phyloP scores from a whole-genome alignment of 1,139 yeast species.

The Debaryomyces sp. region DNA sequence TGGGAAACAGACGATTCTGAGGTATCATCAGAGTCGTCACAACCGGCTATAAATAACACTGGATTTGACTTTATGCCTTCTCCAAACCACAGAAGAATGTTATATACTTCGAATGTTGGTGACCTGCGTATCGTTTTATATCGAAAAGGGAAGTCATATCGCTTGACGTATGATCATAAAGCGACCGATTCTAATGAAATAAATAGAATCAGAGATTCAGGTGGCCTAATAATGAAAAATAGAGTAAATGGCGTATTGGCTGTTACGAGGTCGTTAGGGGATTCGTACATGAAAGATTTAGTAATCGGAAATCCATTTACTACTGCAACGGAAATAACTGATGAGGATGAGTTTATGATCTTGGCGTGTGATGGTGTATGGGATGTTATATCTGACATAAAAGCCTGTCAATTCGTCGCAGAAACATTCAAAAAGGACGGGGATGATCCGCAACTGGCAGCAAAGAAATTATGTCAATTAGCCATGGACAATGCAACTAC shows the following conservation, averaged over 20 bases:
- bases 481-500: slow-evolving; percentile 84
- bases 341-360: slow-evolving; percentile 71
- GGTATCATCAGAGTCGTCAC: slow-evolving; percentile 14
- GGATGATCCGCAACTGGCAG: slow-evolving; percentile 62
- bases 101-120: slow-evolving; percentile 95
- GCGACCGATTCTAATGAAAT: slow-evolving; percentile 83
- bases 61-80: slow-evolving; percentile 50
- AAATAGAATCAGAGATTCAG: slow-evolving; percentile 71
- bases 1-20: slow-evolving; percentile 65
- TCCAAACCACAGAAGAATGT: slow-evolving; percentile 60
- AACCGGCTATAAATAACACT: slow-evolving; percentile 5
- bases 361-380: slow-evolving; percentile 95
- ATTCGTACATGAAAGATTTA: slow-evolving; percentile 83
- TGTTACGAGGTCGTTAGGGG: slow-evolving; percentile 94
- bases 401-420: slow-evolving; percentile 73
- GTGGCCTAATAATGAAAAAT: slow-evolving; percentile 87
- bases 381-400: slow-evolving; percentile 86
- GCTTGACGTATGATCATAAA: slow-evolving; percentile 92
- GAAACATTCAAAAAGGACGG: slow-evolving; percentile 42
- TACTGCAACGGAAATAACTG: slow-evolving; percentile 74
- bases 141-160: slow-evolving; percentile 70
- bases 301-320: slow-evolving; percentile 94
- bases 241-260: slow-evolving; percentile 96
- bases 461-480: slow-evolving; percentile 65
- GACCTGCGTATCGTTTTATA: slow-evolving; percentile 84